Conservation (phyloP, 345 rosid genomes). For the Brassica nigra region DNA sequence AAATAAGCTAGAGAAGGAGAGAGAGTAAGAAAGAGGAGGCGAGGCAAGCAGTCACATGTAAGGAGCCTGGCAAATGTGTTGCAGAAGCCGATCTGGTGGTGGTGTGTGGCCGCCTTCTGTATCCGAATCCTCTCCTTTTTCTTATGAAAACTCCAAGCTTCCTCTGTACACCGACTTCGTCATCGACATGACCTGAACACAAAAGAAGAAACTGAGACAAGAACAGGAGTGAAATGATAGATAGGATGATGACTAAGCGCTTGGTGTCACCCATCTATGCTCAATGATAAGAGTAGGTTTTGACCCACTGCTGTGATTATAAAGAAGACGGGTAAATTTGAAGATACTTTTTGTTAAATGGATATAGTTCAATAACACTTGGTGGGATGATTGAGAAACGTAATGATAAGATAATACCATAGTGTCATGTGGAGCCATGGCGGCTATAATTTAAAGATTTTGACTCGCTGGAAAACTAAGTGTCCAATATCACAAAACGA, state of each 20-base stretch:
- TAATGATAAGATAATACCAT: not conserved
- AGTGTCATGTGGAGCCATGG: conserved; percentile 22
- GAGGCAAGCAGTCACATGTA: conserved; percentile 5
- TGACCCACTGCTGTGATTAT: conserved; percentile 19
- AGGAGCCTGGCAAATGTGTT: conserved; percentile 18
- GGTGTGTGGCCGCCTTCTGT: not conserved
- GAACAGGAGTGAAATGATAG: conserved; percentile 24
- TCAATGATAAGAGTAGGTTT: conserved; percentile 6
- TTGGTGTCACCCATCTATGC: conserved; percentile 29
- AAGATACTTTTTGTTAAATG: not conserved
- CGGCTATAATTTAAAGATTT: not conserved
- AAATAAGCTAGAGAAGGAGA: not conserved
- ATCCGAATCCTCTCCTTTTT: conserved; percentile 6
- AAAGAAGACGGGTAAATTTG: not conserved
- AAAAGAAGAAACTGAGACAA: conserved; percentile 29
- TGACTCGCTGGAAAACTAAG: not conserved
- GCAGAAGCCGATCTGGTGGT: conserved; percentile 23
- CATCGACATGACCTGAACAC: conserved; percentile 27
- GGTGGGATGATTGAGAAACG: not conserved
- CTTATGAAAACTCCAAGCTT: conserved; percentile 34
- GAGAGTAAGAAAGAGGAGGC: conserved; percentile 20
- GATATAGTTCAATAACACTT: not conserved
- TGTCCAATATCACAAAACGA: conserved; percentile 15
- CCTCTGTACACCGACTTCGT: conserved; percentile 20
- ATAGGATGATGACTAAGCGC: conserved; percentile 11